Base-by-base conservation (phyloP, 2,329 filamentous ascomycete species). In the Cytospora paraplurivora region DNA sequence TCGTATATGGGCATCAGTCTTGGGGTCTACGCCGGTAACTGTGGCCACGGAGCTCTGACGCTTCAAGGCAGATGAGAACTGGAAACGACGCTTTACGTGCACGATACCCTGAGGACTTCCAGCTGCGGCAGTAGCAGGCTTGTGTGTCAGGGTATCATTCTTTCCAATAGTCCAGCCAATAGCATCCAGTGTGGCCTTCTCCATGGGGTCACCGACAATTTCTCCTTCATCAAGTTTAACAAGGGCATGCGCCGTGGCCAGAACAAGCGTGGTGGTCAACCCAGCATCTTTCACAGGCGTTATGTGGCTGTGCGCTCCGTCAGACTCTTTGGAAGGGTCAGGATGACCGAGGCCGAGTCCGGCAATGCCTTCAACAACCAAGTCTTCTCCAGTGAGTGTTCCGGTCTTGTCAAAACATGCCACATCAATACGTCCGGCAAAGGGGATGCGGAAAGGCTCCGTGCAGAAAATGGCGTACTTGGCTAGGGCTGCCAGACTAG, bases 401-500 rank as follows among this genome's bases (percentile, higher is more conserved):
- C 95, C 95, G 13, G 95, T 99, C 82, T 99, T 99, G 78, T 99
- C 95, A 69, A 99, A 99, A 79, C 95, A 99, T 67, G 95, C 93
- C 60, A 99, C 85, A 75, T 99, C 96, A 65, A 99, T 91, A 68
- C 95, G 91, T 37, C 95, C 95, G 69, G 93, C 96, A 71, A 91
- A 98, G 0, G 96, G 96, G 71, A 99, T 99, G 62, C 95, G 89
- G 87, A 99, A 99, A 34, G 95, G 95, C 76, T 99, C 96, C 2
- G 95, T 99, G 75, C 95, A 99, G 82, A 97, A 99, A 71, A 99
- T 99, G 66, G 96, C 95, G 70, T 89, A 94, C 76, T 94, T 96
- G 78, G 93, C 96, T 44, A 99, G 82, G 34, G 95, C 94, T 56
- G 95, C 93, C 76, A 99, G 80, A 83, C 92, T 96, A 13, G 95